phyloP scores from a whole-genome alignment of 2,329 filamentous ascomycete genomes.

The Fusarium citri region DNA sequence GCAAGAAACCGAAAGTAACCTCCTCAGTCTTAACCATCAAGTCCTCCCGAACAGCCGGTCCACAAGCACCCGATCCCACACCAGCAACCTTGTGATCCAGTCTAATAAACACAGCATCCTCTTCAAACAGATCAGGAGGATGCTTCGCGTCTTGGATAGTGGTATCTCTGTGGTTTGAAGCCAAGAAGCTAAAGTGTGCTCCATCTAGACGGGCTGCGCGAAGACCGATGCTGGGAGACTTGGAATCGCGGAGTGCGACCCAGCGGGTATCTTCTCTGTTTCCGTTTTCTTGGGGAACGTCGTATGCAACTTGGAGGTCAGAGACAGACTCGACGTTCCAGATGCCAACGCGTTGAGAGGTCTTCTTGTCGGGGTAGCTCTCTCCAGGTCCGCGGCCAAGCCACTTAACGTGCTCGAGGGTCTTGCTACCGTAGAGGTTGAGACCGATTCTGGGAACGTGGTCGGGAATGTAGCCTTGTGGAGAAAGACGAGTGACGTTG shows the following conservation, averaged over 20 bases:
- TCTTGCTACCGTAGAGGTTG: conserved; percentile 61
- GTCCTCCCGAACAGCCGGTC: conserved; percentile 60
- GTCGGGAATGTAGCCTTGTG: conserved; percentile 62
- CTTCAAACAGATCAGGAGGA: conserved; percentile 69
- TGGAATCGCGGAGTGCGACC: conserved; percentile 55
- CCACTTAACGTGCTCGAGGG: conserved; percentile 65
- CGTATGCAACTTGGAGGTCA: conserved; percentile 68
- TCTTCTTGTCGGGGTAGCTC: conserved; percentile 71
- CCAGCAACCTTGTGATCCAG: conserved; percentile 62
- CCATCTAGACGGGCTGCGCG: conserved; percentile 35
- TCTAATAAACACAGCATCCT: conserved; percentile 58
- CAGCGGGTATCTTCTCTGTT: conserved; percentile 72
- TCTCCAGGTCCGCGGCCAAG: conserved; percentile 73
- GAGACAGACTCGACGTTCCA: conserved; percentile 57
- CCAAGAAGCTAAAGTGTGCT: conserved; percentile 63
- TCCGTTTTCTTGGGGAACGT: conserved; percentile 75
- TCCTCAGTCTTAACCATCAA: conserved; percentile 56
- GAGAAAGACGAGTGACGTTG: conserved; percentile 56
- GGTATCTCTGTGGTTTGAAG: conserved; percentile 62
- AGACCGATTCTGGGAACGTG: conserved; percentile 73
- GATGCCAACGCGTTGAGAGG: conserved; percentile 65
- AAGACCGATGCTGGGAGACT: conserved; percentile 30
- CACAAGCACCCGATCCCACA: conserved; percentile 62
- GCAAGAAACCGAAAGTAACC: conserved; percentile 55
- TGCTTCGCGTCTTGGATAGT: conserved; percentile 70